A percentile compares a stretch with the other conserved stretches of the same genome.
Evolutionary conservation across 2,329 filamentous ascomycete genomes (phyloP).

Genomic region (Cercospora nicotianae): DNA sequence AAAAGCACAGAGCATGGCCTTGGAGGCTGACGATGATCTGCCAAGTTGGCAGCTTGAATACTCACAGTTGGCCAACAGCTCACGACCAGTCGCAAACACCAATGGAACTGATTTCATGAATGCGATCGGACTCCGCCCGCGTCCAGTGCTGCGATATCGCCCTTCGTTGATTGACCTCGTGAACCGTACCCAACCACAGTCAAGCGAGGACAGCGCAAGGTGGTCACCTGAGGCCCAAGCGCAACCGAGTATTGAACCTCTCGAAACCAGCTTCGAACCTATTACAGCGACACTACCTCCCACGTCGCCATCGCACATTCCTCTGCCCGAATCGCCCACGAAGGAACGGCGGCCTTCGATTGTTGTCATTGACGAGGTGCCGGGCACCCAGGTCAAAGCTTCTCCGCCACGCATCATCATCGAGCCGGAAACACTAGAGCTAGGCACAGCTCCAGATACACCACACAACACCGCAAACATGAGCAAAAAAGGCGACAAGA

Average conservation of each 20-base stretch:
- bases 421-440: conserved; percentile 21
- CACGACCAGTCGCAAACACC: not conserved
- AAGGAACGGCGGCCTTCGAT: conserved; percentile 12
- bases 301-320: conserved; percentile 22
- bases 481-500: conserved; percentile 34
- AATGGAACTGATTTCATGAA: conserved; percentile 1
- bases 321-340: conserved; percentile 26
- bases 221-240: conserved; percentile 5
- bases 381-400: conserved; percentile 19
- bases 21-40: not conserved
- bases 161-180: conserved; percentile 65
- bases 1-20: not conserved
- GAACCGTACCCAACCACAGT: conserved; percentile 44
- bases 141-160: conserved; percentile 30
- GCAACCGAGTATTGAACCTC: conserved; percentile 6
- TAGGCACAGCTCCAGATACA: conserved; percentile 18
- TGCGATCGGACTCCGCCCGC: conserved; percentile 4
- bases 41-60: not conserved
- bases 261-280: conserved; percentile 9
- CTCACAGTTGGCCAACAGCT: not conserved
- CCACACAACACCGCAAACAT: conserved; percentile 35
- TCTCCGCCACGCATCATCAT: conserved; percentile 9
- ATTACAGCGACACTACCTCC: conserved; percentile 19
- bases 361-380: conserved; percentile 10
- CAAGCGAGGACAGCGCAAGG: conserved; percentile 19